Evolutionary conservation across 2,329 filamentous ascomycete species (phyloP).

Genomic region (Penicillium thymicola): DNA sequence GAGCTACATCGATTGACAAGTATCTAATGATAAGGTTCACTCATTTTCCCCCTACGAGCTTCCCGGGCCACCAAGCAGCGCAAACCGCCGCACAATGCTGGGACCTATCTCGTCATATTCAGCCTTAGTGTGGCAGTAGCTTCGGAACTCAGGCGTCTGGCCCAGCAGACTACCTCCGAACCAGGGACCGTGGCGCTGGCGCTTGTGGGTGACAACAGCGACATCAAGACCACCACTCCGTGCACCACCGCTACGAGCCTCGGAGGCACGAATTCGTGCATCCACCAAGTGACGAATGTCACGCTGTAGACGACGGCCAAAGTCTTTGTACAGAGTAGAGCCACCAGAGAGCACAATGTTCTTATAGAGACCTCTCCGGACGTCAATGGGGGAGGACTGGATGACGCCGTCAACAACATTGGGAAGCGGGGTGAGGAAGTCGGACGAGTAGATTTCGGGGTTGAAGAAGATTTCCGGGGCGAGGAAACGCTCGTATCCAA

Average conservation of each 20-base stretch:
- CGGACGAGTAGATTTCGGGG: slow-evolving; percentile 97
- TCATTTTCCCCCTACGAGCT: slow-evolving; percentile 37
- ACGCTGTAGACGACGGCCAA: slow-evolving; percentile 89
- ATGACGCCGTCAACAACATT: slow-evolving; percentile 95
- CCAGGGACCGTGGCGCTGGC: slow-evolving; percentile 96
- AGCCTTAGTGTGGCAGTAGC: slow-evolving; percentile 92
- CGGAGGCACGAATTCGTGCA: slow-evolving; percentile 85
- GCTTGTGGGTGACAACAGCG: slow-evolving; percentile 94
- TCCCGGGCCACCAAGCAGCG: slow-evolving; percentile 85
- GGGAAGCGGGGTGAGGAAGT: slow-evolving; percentile 93
- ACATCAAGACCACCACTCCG: slow-evolving; percentile 94
- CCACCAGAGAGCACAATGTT: slow-evolving; percentile 98
- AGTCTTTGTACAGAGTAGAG: slow-evolving; percentile 97
- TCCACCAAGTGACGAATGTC: slow-evolving; percentile 97
- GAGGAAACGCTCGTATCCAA: slow-evolving; percentile 96
- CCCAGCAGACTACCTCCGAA: slow-evolving; percentile 95
- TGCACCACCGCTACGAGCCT: slow-evolving; percentile 85
- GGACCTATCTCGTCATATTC: slow-evolving; percentile 95
- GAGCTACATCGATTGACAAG: slow-evolving; percentile 24
- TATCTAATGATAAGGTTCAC: slow-evolving; percentile 20
- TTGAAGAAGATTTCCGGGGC: slow-evolving; percentile 99
- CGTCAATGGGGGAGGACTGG: slow-evolving; percentile 95
- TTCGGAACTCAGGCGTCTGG: slow-evolving; percentile 96
- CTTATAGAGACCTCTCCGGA: slow-evolving; percentile 95
- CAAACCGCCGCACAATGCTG: slow-evolving; percentile 92